Conservation (phyloP, 2,329 filamentous ascomycete species). For the Drechslerella dactyloides region DNA sequence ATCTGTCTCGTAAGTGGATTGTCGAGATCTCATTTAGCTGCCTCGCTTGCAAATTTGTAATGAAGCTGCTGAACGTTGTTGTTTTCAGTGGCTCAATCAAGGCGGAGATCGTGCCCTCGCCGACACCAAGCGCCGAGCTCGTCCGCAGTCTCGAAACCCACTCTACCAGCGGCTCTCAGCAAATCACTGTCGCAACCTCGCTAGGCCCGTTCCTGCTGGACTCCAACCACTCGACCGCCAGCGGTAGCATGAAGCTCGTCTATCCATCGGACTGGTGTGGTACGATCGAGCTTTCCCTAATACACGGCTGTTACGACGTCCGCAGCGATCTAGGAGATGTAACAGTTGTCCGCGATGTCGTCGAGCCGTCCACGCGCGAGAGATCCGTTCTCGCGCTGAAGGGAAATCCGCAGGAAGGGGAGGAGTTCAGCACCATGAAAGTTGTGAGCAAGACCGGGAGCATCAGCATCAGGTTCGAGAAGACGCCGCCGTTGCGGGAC, state of each 20-base stretch:
- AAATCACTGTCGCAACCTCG: slow-evolving; percentile 22
- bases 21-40: too few species aligned
- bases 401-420: slow-evolving; percentile 40
- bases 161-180: slow-evolving; percentile 16
- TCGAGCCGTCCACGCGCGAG: slow-evolving; percentile 21
- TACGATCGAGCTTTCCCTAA: slow-evolving; percentile 27
- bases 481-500: slow-evolving; percentile 24
- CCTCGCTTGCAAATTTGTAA: background rate
- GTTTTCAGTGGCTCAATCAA: slow-evolving; percentile 34
- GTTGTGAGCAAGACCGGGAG: slow-evolving; percentile 22
- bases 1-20: slow-evolving; percentile 38
- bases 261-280: slow-evolving; percentile 46
- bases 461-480: slow-evolving; percentile 33
- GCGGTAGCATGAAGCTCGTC: slow-evolving; percentile 27
- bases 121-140: slow-evolving; percentile 25
- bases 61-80: background rate
- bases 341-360: slow-evolving; percentile 30
- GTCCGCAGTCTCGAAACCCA: slow-evolving; percentile 32
- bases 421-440: slow-evolving; percentile 46
- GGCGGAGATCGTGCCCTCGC: slow-evolving; percentile 26
- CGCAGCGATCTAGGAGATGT: slow-evolving; percentile 20
- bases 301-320: slow-evolving; percentile 27
- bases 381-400: slow-evolving; percentile 29
- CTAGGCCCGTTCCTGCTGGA: slow-evolving; percentile 41
- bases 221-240: slow-evolving; percentile 25